Evolutionary conservation across 2,329 filamentous ascomycete species (phyloP).

Genomic region (Paraphaeosphaeria sporulosa): DNA sequence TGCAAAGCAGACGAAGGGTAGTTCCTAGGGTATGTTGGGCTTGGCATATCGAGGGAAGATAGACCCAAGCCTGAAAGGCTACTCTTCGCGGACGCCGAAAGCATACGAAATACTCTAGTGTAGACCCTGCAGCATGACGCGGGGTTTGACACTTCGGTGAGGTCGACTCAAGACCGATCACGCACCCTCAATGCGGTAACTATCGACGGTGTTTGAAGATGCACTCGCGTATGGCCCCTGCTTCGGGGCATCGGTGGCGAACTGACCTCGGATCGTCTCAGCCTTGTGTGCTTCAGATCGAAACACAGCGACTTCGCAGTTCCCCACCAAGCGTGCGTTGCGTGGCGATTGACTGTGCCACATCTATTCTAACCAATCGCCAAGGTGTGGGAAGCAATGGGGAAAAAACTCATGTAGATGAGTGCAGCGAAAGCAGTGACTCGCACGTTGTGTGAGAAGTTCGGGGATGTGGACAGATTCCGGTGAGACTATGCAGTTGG

Average conservation of each 20-base stretch:
- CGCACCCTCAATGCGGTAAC: not conserved
- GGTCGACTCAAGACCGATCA: not conserved
- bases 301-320: slow-evolving; percentile 4
- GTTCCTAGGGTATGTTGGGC: not conserved
- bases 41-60: not conserved
- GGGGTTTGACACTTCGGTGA: not conserved
- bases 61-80: not conserved
- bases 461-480: slow-evolving; percentile 1
- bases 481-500: slow-evolving; percentile 11
- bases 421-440: not conserved
- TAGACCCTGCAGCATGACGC: not conserved
- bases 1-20: not conserved
- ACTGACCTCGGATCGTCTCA: not conserved
- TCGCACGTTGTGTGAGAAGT: not conserved
- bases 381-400: not conserved
- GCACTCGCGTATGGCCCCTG: not conserved
- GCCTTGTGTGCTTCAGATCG: slow-evolving; percentile 8
- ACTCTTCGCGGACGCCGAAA: slow-evolving; percentile 8
- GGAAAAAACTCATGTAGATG: not conserved
- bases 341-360: slow-evolving; percentile 7
- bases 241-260: slow-evolving; percentile 4
- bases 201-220: slow-evolving; percentile 1
- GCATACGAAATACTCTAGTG: not conserved
- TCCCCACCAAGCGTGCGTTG: not conserved
- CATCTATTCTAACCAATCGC: not conserved